Percentiles rank a stretch among this genome's conserved stretches.
Conservation (phyloP, 2,329 filamentous ascomycete species). For the Hypoxylon sp. region DNA sequence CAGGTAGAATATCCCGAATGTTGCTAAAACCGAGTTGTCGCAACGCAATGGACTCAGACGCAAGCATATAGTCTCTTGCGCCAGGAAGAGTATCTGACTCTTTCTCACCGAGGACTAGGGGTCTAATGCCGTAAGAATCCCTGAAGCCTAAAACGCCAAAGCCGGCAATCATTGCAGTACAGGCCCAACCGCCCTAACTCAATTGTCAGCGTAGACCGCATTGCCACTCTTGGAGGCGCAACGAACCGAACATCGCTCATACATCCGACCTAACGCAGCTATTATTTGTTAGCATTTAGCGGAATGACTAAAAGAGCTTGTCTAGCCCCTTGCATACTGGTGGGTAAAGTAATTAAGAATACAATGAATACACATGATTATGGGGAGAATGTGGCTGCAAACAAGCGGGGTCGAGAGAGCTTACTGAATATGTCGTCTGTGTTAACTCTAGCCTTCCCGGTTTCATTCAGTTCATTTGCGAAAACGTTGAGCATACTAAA, state of each 20-base stretch:
- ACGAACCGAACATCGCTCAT: slow-evolving; percentile 70
- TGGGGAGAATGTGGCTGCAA: not conserved
- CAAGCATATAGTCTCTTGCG: slow-evolving; percentile 84
- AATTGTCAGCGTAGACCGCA: slow-evolving; percentile 13
- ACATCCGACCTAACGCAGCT: slow-evolving; percentile 78
- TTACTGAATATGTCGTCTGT: slow-evolving; percentile 80
- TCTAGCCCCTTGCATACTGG: not conserved
- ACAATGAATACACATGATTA: not conserved
- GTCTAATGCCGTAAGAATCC: slow-evolving; percentile 84
- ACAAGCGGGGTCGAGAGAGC: not conserved
- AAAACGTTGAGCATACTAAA: slow-evolving; percentile 43
- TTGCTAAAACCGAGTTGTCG: slow-evolving; percentile 79
- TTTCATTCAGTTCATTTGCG: slow-evolving; percentile 64
- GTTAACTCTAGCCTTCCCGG: slow-evolving; percentile 87
- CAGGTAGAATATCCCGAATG: slow-evolving; percentile 78
- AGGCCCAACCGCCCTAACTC: slow-evolving; percentile 80
- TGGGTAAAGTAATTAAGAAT: not conserved
- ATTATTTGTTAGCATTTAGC: slow-evolving; percentile 13
- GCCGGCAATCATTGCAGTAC: slow-evolving; percentile 86
- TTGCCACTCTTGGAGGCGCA: not conserved
- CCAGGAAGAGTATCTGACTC: slow-evolving; percentile 68
- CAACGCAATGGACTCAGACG: slow-evolving; percentile 82
- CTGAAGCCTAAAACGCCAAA: slow-evolving; percentile 82
- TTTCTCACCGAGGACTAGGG: slow-evolving; percentile 79
- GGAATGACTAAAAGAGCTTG: not conserved